Evolutionary conservation across 2,329 filamentous ascomycete genomes (phyloP).

Genomic region (Fusarium equiseti): DNA sequence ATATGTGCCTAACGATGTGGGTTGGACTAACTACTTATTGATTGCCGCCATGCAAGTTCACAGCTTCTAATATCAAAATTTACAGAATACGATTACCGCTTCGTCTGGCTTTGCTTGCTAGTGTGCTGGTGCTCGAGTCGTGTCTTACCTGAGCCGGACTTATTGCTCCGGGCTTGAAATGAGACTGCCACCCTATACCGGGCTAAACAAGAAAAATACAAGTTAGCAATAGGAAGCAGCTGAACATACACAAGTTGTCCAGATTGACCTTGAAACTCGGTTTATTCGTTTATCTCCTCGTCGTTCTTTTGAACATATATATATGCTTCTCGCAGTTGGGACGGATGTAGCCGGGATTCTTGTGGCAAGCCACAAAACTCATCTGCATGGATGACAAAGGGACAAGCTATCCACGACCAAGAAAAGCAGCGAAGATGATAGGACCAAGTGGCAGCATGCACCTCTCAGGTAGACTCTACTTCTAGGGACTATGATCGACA

Average conservation of each 20-base stretch:
- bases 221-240: not conserved
- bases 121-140: not conserved
- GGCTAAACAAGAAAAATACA: not conserved
- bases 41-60: constrained; percentile 3
- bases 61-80: not conserved
- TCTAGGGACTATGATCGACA: not conserved
- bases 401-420: not conserved
- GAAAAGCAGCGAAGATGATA: not conserved
- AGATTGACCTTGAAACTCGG: not conserved
- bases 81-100: not conserved
- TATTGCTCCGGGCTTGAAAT: not conserved
- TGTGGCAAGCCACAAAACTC: not conserved
- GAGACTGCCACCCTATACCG: not conserved
- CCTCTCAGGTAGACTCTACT: too few relatives aligned
- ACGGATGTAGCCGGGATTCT: not conserved
- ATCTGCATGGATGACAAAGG: not conserved
- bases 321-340: not conserved
- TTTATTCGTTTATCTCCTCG: not conserved
- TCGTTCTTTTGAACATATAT: not conserved
- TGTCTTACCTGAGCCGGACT: not conserved
- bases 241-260: not conserved
- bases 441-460: not conserved
- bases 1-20: not conserved
- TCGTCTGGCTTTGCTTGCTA: not conserved
- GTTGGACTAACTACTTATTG: not conserved